Percentiles rank a stretch among this genome's conserved stretches.
Conservation (phyloP, 805 yeast species). For the Zygosaccharomyces pseudorouxii region DNA sequence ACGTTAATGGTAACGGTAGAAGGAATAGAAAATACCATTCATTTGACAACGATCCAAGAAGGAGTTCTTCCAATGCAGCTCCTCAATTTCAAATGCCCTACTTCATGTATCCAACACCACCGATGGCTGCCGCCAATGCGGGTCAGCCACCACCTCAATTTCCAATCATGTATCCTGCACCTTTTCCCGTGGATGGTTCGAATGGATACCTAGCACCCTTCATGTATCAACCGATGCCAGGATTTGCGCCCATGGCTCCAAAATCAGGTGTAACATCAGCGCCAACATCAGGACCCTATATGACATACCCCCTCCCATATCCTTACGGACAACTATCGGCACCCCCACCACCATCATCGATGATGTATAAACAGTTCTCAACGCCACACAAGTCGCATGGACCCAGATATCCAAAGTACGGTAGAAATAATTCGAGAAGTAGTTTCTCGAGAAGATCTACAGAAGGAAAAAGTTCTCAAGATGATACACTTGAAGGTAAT, state of each 20-base stretch:
- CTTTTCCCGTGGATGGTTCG: constrained; percentile 13
- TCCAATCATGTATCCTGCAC: constrained; percentile 11
- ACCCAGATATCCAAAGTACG: not conserved
- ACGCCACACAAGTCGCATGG: constrained; percentile 2
- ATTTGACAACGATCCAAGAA: constrained; percentile 11
- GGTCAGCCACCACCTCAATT: constrained; percentile 2
- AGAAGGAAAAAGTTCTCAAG: not conserved
- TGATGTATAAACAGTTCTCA: constrained; percentile 2
- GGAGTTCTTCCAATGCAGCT: constrained; percentile 4
- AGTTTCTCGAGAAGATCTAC: constrained; percentile 3
- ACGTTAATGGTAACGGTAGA: constrained; percentile 5
- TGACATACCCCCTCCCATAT: constrained; percentile 7
- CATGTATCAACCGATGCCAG: constrained; percentile 12
- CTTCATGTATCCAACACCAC: constrained; percentile 14
- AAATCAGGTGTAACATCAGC: constrained; percentile 1
- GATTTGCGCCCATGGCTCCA: not conserved
- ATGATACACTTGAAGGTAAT: not conserved
- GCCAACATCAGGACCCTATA: constrained; percentile 6
- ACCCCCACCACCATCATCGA: not conserved
- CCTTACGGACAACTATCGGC: constrained; percentile 5
- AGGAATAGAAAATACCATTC: not conserved
- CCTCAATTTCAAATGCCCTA: constrained; percentile 13
- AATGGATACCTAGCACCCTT: constrained; percentile 9
- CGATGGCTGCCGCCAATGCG: constrained; percentile 6
- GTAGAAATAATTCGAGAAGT: constrained; percentile 2